These are phyloP conservation scores for Aspergillus egyptiacus DNA, from an alignment of 495 filamentous ascomycete species.

Conservation along the genomic window DNA sequence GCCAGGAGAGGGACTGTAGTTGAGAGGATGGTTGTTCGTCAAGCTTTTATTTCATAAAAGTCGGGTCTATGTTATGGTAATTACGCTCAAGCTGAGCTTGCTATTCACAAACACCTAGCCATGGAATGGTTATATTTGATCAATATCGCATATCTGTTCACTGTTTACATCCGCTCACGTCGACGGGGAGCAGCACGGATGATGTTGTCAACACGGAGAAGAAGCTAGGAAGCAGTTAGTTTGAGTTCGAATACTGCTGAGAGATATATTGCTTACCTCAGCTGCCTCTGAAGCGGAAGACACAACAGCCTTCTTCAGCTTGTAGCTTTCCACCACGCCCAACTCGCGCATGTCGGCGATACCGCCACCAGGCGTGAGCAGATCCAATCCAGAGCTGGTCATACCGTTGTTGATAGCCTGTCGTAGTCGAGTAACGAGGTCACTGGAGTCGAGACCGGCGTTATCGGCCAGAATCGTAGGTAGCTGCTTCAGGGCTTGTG, in stretches of 20 bases:
- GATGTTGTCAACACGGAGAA: slow-evolving; percentile 82
- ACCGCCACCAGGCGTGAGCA: slow-evolving; percentile 83
- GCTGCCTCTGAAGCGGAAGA: slow-evolving; percentile 92
- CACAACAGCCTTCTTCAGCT: slow-evolving; percentile 94
- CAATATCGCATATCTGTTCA: not conserved
- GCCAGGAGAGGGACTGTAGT: not conserved
- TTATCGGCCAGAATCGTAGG: slow-evolving; percentile 98
- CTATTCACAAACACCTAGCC: slow-evolving; percentile 14
- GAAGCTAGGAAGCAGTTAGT: slow-evolving; percentile 43
- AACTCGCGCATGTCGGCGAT: slow-evolving; percentile 95
- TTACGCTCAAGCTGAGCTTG: slow-evolving; percentile 17
- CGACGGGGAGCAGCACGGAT: slow-evolving; percentile 71
- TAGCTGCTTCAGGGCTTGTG: slow-evolving; percentile 80
- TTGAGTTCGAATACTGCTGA: not conserved
- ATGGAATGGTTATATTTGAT: slow-evolving; percentile 1
- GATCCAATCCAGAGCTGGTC: slow-evolving; percentile 83
- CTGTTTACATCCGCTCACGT: slow-evolving; percentile 62
- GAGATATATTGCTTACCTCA: slow-evolving; percentile 58
- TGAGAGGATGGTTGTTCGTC: slow-evolving; percentile 4
- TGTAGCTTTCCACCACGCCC: slow-evolving; percentile 98
- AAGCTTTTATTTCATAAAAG: slow-evolving; percentile 19
- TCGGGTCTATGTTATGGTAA: slow-evolving; percentile 19
- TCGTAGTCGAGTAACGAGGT: slow-evolving; percentile 84
- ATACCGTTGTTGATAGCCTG: slow-evolving; percentile 92
- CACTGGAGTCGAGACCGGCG: slow-evolving; percentile 89